Percentiles rank a stretch among this genome's conserved stretches.
These are phyloP conservation scores for Hericium erinaceus DNA, from an alignment of 768 basidiomycete genomes.

Conservation along the genomic window DNA sequence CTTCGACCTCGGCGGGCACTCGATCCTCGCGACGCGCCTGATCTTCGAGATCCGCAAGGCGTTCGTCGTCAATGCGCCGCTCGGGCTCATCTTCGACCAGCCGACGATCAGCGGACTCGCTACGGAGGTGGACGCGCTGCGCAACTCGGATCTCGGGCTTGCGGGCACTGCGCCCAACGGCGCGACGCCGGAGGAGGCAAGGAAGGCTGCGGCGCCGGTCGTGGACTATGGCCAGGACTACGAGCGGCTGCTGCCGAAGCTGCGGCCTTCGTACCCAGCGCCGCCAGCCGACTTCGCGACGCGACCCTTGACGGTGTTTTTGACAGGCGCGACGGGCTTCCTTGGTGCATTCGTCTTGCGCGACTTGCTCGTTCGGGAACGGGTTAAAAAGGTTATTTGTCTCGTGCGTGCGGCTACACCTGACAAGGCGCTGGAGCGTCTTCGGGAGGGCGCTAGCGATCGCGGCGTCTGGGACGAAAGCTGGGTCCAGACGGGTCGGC, in stretches of 20 bases:
- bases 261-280: conserved; percentile 55
- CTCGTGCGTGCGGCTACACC: conserved; percentile 69
- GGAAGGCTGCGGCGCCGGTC: neutral
- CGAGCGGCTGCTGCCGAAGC: conserved; percentile 44
- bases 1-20: conserved; percentile 98
- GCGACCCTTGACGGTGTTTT: conserved; percentile 67
- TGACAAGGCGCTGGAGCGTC: conserved; percentile 55
- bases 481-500: conserved; percentile 58
- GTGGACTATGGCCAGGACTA: conserved; percentile 60
- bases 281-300: conserved; percentile 45
- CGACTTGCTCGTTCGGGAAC: conserved; percentile 58
- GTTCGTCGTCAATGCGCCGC: conserved; percentile 84
- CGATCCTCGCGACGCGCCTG: conserved; percentile 92
- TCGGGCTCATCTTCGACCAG: conserved; percentile 85
- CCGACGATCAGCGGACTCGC: conserved; percentile 80
- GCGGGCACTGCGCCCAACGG: conserved; percentile 23
- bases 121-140: conserved; percentile 61
- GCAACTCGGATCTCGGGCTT: conserved; percentile 76
- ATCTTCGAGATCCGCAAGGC: conserved; percentile 94
- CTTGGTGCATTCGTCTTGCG: conserved; percentile 86
- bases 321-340: conserved; percentile 97
- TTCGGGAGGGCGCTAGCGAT: conserved; percentile 64
- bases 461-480: conserved; percentile 83
- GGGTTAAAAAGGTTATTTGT: conserved; percentile 82
- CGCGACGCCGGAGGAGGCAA: neutral